These are phyloP conservation scores for Microbotryum saponariae DNA, from an alignment of 1,284 basidiomycete genomes.

Conservation along the genomic window DNA sequence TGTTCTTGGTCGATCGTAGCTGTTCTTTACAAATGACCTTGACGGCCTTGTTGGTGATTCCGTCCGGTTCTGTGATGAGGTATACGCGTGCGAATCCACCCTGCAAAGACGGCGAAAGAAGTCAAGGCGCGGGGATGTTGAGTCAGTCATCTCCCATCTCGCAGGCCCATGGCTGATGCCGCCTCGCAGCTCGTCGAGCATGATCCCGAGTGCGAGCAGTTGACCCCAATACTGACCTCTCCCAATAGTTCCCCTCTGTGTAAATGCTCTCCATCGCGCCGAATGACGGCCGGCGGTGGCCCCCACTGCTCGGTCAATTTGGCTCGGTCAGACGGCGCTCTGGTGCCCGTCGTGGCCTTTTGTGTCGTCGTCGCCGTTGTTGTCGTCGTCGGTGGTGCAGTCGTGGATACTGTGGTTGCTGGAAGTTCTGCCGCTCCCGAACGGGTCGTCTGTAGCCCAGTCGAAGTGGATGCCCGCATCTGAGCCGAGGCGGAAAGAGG, in stretches of 20 bases:
- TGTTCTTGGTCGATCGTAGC: constrained; percentile 43
- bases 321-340: constrained; percentile 1
- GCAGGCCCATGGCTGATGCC: too few relatives aligned
- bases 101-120: constrained; percentile 2
- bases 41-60: constrained; percentile 39
- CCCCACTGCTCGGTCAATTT: constrained; percentile 36
- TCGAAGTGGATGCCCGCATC: too few relatives aligned
- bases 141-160: background rate
- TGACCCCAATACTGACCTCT: constrained; percentile 42
- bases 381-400: too few relatives aligned
- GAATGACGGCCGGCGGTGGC: constrained; percentile 30
- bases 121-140: background rate
- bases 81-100: constrained; percentile 36
- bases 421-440: too few relatives aligned
- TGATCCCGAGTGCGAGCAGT: constrained; percentile 35
- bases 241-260: constrained; percentile 36
- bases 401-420: too few relatives aligned
- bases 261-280: constrained; percentile 26
- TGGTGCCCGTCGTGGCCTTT: background rate
- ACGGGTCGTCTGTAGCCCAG: too few relatives aligned
- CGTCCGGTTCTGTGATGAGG: constrained; percentile 27
- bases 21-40: constrained; percentile 45
- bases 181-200: background rate
- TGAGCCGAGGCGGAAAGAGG: too few relatives aligned
- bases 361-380: too few relatives aligned